Percentiles rank a stretch among this genome's conserved stretches.
Evolutionary conservation across 345 rosid species (phyloP).

Genomic region (Populus simonii): DNA sequence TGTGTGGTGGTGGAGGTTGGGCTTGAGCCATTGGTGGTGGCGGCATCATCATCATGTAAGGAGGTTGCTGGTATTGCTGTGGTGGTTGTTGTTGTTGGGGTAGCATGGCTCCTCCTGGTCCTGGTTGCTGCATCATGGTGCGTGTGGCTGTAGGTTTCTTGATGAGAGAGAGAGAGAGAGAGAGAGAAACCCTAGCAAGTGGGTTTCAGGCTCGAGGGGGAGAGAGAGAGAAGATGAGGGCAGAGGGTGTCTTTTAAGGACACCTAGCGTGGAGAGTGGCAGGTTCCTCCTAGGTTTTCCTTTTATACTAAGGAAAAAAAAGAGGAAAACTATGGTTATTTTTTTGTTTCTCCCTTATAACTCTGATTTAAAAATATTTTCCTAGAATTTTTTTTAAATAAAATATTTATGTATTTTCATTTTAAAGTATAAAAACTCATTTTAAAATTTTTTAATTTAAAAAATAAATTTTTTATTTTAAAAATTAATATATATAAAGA

Average conservation of each 20-base stretch:
- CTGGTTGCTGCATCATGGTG: slow-evolving; percentile 67
- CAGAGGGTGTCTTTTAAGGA: background rate
- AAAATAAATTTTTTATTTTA: too few species aligned
- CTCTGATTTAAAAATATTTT: too few species aligned
- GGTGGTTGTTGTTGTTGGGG: slow-evolving; percentile 42
- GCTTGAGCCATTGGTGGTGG: slow-evolving; percentile 32
- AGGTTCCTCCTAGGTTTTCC: background rate
- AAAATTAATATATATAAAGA: too few species aligned
- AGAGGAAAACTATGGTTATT: background rate
- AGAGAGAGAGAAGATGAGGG: background rate
- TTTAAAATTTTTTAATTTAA: background rate
- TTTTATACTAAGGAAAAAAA: too few species aligned
- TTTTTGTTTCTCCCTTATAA: too few species aligned
- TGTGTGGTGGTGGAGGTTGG: slow-evolving; percentile 47
- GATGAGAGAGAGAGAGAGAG: background rate
- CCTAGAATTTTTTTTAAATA: too few species aligned
- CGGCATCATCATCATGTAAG: slow-evolving; percentile 54
- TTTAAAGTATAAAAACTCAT: too few species aligned
- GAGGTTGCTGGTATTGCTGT: slow-evolving; percentile 35
- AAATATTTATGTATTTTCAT: too few species aligned
- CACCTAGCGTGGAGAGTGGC: background rate
- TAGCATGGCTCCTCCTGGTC: slow-evolving; percentile 46
- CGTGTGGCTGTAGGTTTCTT: background rate
- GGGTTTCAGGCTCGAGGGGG: background rate
- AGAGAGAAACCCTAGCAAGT: background rate